Base-by-base conservation (phyloP, 257 asterid species). In the Salvia splendens region DNA sequence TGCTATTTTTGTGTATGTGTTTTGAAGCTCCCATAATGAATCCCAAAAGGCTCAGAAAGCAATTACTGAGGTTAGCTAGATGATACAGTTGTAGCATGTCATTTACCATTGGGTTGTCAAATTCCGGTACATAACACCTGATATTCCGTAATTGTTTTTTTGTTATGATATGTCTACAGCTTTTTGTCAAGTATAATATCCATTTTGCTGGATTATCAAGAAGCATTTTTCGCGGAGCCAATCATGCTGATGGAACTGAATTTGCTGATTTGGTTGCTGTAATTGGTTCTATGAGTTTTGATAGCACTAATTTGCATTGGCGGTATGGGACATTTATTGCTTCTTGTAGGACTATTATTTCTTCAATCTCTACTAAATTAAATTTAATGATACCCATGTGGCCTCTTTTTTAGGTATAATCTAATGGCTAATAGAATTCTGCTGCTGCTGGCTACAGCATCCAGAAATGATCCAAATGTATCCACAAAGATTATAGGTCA, bases 391-490 rank as follows among this genome's bases (percentile, higher is more conserved):
- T 49, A 43, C 46, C 7, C 12, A 11, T 51, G n/a, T 79, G 68
- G 28, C 42, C 61, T 69, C 43, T 70, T 69, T 79, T 83, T 70
- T 89, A 94, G 99, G 97, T 94, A 94, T 71, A 91, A 94, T 80
- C 79, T 94, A 78, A 94, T 94, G 99, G 96, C 99, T 79, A 94
- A 94, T 59, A 87, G 99, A 75, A 91, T 91, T 76, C 87, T 94
- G 65, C 86, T 94, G 59, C 81, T 94, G 84, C 83, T 94, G 85
- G 95, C 99, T 65, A 84, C 87, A 93, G 83, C 96, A 63, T 88
- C 96, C 63, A 81, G 89, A 77, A 84, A 77, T 74, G 87, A 87
- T 54, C 92, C 96, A 57, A 80, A 79, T 78, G 82, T 83, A 70
- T 83, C 95, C 55, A 53, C 82, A 42, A 71, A 88, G 70, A 86